Evolutionary conservation across 441 rosid genomes (phyloP), one percentile per base, ranked within the genome.

Genomic region (Aleurites moluccanus): DNA sequence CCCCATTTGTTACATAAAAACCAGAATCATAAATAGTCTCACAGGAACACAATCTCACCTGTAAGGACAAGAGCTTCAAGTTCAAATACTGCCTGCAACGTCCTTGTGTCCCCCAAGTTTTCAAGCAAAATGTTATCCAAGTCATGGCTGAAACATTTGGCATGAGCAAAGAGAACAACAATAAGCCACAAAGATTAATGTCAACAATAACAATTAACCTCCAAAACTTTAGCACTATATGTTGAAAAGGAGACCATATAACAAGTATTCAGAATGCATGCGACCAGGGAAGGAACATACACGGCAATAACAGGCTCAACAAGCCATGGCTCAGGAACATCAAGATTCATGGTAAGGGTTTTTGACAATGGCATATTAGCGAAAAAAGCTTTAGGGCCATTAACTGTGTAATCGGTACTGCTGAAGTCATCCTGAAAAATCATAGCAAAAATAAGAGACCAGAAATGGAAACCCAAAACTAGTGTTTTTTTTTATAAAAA

Each of bases 321-420:
- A 83, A 96, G 98, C 99, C 99, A 96, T 45, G 99, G 97, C 80
- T 96, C 99, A 53, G 98, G 99, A 82, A 96, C 99, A 80, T 96
- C 99, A 76, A 96, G 96, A 86, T 96, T 96, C 99, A 96, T 94
- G 80, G 99, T 96, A 78, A 96, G 99, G 52, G 98, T 96, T 83
- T 96, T 96, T 60, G 99, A 92, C 73, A 94, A 77, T 59, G 98
- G 99, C 99, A 96, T 96, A 80, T 94, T 96, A 23, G 98, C 92
- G 47, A 96, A 96, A 87, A 90, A 92, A 23, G 99, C 99, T 84
- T 85, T 91, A 33, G 99, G 98, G 44, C 99, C 99, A 84, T 87
- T 86, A 77, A 94, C 88, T 30, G 90, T 79, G 82, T 79, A 80
- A 81, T 88, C 89, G 52, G 79, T 83, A 80, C 85, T 84, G 85